phyloP scores from a whole-genome alignment of 75 land plant genomes.

The Isoetes taiwanensis region DNA sequence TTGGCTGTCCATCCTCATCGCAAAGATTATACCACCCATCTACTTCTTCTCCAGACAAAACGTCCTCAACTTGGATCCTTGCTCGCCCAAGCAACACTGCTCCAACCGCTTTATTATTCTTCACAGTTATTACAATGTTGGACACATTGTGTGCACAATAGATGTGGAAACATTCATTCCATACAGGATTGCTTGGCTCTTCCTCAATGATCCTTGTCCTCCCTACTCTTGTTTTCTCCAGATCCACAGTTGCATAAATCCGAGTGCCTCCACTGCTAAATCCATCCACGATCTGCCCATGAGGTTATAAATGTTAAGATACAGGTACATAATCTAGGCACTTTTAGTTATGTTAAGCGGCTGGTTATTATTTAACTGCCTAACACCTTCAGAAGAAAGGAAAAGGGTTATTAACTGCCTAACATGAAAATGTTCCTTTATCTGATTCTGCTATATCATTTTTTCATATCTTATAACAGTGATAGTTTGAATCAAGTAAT shows the following conservation, averaged over 20 bases:
- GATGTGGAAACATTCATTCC: constrained; percentile 85
- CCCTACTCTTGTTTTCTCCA: constrained; percentile 63
- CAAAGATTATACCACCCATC: constrained; percentile 40
- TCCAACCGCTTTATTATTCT: constrained; percentile 57
- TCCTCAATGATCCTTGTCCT: constrained; percentile 43
- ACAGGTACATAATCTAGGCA: no score
- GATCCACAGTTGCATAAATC: constrained; percentile 73
- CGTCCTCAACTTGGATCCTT: constrained; percentile 43
- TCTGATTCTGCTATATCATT: no score
- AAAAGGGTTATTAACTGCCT: no score
- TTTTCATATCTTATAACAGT: no score
- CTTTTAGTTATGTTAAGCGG: no score
- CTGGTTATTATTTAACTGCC: no score
- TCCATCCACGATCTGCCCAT: no score
- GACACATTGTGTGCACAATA: constrained; percentile 66
- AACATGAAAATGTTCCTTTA: no score
- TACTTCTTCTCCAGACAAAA: constrained; percentile 33
- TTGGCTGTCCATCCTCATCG: constrained; percentile 35
- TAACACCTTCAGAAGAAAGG: no score
- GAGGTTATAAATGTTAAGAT: no score
- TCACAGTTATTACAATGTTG: constrained; percentile 47
- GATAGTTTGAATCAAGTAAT: no score
- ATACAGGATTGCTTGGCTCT: constrained; percentile 45
- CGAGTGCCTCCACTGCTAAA: constrained; percentile 44
- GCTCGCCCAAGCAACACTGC: constrained; percentile 72